phyloP scores from a whole-genome alignment of 2,329 filamentous ascomycete genomes.

The Scedosporium aurantiacum region DNA sequence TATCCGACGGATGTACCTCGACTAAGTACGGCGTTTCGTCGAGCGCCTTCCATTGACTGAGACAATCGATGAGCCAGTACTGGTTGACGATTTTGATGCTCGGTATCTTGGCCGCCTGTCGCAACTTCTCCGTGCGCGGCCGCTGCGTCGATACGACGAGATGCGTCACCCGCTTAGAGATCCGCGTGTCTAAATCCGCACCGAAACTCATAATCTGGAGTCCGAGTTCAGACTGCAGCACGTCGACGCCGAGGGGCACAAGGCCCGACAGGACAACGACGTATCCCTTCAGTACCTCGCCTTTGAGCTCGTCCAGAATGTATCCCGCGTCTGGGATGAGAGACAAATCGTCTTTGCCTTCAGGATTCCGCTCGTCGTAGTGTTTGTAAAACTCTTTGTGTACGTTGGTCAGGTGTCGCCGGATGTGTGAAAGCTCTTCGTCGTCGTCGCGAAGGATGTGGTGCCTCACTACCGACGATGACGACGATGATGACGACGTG shows the following conservation, averaged over 20 bases:
- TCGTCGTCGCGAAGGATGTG: conserved; percentile 83
- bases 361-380: conserved; percentile 44
- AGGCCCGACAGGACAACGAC: conserved; percentile 85
- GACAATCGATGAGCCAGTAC: conserved; percentile 77
- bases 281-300: conserved; percentile 60
- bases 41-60: conserved; percentile 71
- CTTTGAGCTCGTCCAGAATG: conserved; percentile 76
- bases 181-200: conserved; percentile 46
- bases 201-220: conserved; percentile 82
- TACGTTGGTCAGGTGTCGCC: conserved; percentile 62
- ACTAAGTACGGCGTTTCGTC: conserved; percentile 72
- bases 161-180: conserved; percentile 58
- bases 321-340: conserved; percentile 72
- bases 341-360: conserved; percentile 26
- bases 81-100: conserved; percentile 86
- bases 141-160: conserved; percentile 60
- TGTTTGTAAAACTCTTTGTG: conserved; percentile 74
- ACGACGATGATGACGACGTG: conserved; percentile 16
- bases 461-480: conserved; percentile 36
- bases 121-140: conserved; percentile 81
- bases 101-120: conserved; percentile 67
- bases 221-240: conserved; percentile 74
- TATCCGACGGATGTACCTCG: conserved; percentile 60
- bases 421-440: conserved; percentile 65
- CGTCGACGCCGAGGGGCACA: conserved; percentile 69